Percentiles rank a stretch among this genome's conserved stretches.
These are phyloP conservation scores for Coemansia asiatica DNA, from an alignment of 192 early-diverging fungal genomes.

Conservation along the genomic window DNA sequence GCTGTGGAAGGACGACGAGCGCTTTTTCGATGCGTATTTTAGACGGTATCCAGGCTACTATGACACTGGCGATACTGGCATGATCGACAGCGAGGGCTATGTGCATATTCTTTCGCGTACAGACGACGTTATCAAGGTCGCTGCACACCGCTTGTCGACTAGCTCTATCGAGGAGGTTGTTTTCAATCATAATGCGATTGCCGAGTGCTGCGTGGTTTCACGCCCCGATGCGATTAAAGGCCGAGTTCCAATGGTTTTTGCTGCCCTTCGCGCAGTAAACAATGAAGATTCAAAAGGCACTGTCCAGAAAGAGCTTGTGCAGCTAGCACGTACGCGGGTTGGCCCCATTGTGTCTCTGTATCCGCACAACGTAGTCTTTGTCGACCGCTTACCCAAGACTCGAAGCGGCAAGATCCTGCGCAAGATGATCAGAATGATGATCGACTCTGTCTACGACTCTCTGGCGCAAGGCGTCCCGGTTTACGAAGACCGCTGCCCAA, in stretches of 20 bases:
- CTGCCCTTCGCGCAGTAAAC: constrained; percentile 47
- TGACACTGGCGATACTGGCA: constrained; percentile 81
- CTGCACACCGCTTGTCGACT: constrained; percentile 80
- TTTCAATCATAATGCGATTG: constrained; percentile 61
- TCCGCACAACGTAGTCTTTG: constrained; percentile 61
- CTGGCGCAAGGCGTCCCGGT: constrained; percentile 2
- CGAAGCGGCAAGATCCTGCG: constrained; percentile 82
- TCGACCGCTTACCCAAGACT: constrained; percentile 80
- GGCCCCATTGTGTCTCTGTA: constrained; percentile 85
- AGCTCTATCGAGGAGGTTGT: constrained; percentile 78
- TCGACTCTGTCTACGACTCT: constrained; percentile 62
- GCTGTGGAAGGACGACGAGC: constrained; percentile 75
- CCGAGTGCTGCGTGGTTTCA: constrained; percentile 70
- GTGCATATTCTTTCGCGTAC: constrained; percentile 70
- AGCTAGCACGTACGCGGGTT: constrained; percentile 64
- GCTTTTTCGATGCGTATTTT: constrained; percentile 75
- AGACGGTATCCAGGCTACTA: constrained; percentile 76
- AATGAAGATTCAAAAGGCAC: constrained; percentile 1
- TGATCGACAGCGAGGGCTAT: constrained; percentile 73
- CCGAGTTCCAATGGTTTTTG: constrained; percentile 64
- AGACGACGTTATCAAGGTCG: constrained; percentile 84
- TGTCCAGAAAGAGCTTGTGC: constrained; percentile 57
- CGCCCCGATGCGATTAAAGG: constrained; percentile 69
- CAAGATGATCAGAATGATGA: constrained; percentile 71
- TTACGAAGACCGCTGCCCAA: constrained; percentile 30